Base-by-base conservation (phyloP, 2,329 filamentous ascomycete species). In the Septoria linicola region DNA sequence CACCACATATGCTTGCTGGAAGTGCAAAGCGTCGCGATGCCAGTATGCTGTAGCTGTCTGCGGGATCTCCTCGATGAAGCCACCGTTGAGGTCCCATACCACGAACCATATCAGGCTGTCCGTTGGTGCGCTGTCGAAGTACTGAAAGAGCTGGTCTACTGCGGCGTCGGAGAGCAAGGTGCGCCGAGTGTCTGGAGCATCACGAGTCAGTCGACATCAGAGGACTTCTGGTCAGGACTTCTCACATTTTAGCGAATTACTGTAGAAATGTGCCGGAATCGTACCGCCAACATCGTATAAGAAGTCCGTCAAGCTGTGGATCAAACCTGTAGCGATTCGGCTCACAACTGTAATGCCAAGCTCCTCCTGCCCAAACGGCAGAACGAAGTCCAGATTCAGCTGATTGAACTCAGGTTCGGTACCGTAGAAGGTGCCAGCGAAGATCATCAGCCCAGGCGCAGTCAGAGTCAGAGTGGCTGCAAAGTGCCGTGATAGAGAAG, bases 201-300 rank as follows among this genome's bases (percentile, higher is more conserved):
- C 10, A 27, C 23, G 23, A n/a, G 23, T 27, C 23, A 27, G 23
- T 10, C 23, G 10, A 5, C 23, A 10, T 27, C 10, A 27, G 5
- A 5, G 23, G 10, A 10, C 23, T 5, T 27, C 5, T 5, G 5
- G 5, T 10, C 5, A 5, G 23, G 23, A 10, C 5, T 5, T 27
- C 23, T 10, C 10, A 27, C 51, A 57, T 31, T 53, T 58, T 16
- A 58, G 51, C 10, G 25, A 34, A 45, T 42, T 51, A 32, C 58
- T 57, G 49, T 62, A 62, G 50, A 58, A 57, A 32, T 61, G 61
- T 14, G 57, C 48, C 3, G 59, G 55, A 6, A 59, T 51, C 14
- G 44, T 43, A 20, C 55, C 57, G 30, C 49, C 50, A 8, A 53
- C 14, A n/a, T 59, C 49, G 34, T 53, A 43, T 0, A 40, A 42